Evolutionary conservation across 352 stramenopile genomes (phyloP), one percentile per base, ranked within the genome.

Genomic region (Phytophthora hybrid): DNA sequence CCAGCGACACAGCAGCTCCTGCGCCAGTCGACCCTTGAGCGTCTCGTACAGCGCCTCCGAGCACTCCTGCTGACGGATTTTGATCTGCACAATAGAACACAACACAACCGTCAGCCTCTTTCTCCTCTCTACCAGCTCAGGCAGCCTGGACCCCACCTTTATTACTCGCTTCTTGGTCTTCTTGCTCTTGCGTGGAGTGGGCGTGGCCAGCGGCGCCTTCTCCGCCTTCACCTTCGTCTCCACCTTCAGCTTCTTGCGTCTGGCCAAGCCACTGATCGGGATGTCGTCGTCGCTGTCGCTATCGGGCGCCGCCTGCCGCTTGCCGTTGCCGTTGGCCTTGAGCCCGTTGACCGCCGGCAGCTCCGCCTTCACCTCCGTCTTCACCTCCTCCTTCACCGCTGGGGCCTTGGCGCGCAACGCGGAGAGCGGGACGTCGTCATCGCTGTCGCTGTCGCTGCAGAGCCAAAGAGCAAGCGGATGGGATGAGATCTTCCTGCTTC

Each of bases 1-100:
- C 89, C 89, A 96, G 21, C 89, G 85, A 74, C 89, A 96, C 51
- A 96, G 68, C 55, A 96, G 69, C 68, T 95, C 84, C 67, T 96
- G 89, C 13, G 81, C 86, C 11, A 96, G 56, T 52, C 77, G 78
- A 0, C 89, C 89, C 74, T 96, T 96, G 18, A 94, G 76, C 56
- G 89, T 86, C 55, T 90, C 71, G 59, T 96, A 96, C 21, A 96
- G 76, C 57, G 93, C 78, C 64, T 96, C 89, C 26, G 89, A 92
- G 69, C 83, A 93, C 68, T 94, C 89, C 60, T 96, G 88, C 70
- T 96, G 89, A 51, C 92, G 92, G 63, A 91, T 93, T 65, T 91
- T 92, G 78, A 95, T 93, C 81, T 90, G 41, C 18, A 41, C 41
- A 49, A 19, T 1, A 5, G 14, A 2, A 8, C 7, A 3, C 2